These are phyloP conservation scores for Volvariella surrecta DNA, from an alignment of 1,284 basidiomycete species.

Conservation along the genomic window DNA sequence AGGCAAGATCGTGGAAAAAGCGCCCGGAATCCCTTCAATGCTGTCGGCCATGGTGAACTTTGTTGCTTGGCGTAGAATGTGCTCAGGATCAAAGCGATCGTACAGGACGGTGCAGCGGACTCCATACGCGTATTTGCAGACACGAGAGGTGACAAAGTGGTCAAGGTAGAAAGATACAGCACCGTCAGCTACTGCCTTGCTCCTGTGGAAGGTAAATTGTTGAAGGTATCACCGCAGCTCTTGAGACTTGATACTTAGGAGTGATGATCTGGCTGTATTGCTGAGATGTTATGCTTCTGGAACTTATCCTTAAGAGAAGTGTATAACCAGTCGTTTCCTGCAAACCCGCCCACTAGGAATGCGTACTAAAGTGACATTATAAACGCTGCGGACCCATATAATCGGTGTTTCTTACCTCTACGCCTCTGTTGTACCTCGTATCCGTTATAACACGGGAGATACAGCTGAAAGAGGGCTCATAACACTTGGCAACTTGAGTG, in stretches of 20 bases:
- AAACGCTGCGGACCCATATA: background rate
- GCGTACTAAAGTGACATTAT: slow-evolving; percentile 18
- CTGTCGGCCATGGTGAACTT: background rate
- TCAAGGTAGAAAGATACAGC: slow-evolving; percentile 45
- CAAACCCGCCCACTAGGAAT: slow-evolving; percentile 20
- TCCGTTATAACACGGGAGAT: background rate
- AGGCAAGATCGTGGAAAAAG: slow-evolving; percentile 25
- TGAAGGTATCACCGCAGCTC: too few species aligned
- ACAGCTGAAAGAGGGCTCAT: background rate
- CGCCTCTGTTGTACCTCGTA: background rate
- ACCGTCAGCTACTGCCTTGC: slow-evolving; percentile 48
- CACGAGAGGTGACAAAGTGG: slow-evolving; percentile 35
- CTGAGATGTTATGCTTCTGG: background rate
- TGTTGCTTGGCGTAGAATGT: background rate
- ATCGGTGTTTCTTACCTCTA: background rate
- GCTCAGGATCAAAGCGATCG: background rate
- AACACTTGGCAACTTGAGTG: slow-evolving; percentile 4
- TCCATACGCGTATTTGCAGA: slow-evolving; percentile 38
- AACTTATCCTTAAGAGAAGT: background rate
- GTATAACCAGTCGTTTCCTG: slow-evolving; percentile 11
- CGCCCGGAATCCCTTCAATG: slow-evolving; percentile 15
- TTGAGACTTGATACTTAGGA: background rate
- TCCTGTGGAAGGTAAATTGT: background rate
- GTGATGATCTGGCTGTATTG: background rate
- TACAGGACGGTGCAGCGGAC: background rate